These are phyloP conservation scores for Diophrys sp. DNA, from an alignment of 73 alveolate species.

Conservation along the genomic window DNA sequence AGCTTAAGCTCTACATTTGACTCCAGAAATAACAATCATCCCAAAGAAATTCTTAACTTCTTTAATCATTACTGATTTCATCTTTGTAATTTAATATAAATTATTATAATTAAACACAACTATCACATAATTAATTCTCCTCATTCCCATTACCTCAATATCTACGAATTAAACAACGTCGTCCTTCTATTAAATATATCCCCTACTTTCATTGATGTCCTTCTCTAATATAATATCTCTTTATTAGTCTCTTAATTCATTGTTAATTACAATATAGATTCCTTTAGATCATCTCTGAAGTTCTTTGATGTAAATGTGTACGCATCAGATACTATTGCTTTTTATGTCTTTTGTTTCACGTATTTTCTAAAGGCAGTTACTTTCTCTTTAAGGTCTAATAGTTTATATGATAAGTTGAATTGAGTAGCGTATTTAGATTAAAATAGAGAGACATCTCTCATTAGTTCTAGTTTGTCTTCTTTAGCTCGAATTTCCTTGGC, in stretches of 20 bases:
- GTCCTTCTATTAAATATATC: too few species aligned
- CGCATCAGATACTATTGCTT: background rate
- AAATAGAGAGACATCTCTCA: conserved; percentile 32
- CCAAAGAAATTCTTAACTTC: background rate
- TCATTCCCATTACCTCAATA: too few species aligned
- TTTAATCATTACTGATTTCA: too few species aligned
- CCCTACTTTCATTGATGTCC: background rate
- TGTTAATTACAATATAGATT: background rate
- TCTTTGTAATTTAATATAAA: too few species aligned
- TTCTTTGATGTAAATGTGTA: conserved; percentile 5
- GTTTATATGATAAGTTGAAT: conserved; percentile 4
- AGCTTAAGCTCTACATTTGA: background rate
- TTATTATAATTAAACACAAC: too few species aligned
- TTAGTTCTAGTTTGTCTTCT: conserved; percentile 27
- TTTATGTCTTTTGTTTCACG: background rate
- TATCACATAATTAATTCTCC: too few species aligned
- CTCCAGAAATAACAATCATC: background rate
- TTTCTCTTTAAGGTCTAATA: background rate
- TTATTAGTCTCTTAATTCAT: background rate
- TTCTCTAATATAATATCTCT: background rate
- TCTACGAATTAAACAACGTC: too few species aligned
- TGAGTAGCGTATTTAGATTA: conserved; percentile 8
- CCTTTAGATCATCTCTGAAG: background rate
- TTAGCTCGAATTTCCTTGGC: too few species aligned
- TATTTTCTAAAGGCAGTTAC: background rate